Evolutionary conservation across 768 basidiomycete species (phyloP).

Genomic region (Heimioporus sp.): DNA sequence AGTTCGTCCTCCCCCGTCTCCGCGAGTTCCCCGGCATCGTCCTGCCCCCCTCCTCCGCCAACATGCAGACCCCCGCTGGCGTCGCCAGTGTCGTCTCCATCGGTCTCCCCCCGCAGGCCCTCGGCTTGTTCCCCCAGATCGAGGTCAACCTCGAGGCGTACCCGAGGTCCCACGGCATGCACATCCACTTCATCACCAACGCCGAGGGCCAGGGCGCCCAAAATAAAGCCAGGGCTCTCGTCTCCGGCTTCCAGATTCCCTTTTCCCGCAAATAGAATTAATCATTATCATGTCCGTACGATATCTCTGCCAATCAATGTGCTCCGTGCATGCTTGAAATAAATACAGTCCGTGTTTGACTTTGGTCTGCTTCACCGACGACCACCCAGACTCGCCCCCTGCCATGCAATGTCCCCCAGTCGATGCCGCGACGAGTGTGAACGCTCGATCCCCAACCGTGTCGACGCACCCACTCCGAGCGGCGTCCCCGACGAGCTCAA

Average conservation of each 20-base stretch:
- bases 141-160: slow-evolving; percentile 93
- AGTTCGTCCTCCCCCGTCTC: slow-evolving; percentile 93
- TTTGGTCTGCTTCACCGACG: slow-evolving; percentile 22
- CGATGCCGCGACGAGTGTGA: slow-evolving; percentile 46
- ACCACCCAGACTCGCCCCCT: slow-evolving; percentile 17
- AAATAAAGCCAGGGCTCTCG: slow-evolving; percentile 78
- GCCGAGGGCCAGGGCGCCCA: slow-evolving; percentile 87
- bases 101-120: slow-evolving; percentile 79
- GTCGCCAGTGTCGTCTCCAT: slow-evolving; percentile 88
- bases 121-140: slow-evolving; percentile 93
- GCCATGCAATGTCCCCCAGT: slow-evolving; percentile 66
- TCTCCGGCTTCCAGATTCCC: slow-evolving; percentile 92
- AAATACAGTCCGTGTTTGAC: neutral
- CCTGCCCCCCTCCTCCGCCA: slow-evolving; percentile 73
- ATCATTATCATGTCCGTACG: slow-evolving; percentile 26
- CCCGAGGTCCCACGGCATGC: slow-evolving; percentile 83
- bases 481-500: slow-evolving; percentile 18
- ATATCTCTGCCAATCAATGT: slow-evolving; percentile 33
- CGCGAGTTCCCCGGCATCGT: slow-evolving; percentile 86
- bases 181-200: slow-evolving; percentile 91
- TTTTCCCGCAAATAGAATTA: slow-evolving; percentile 52
- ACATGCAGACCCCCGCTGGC: slow-evolving; percentile 67
- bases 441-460: slow-evolving; percentile 34
- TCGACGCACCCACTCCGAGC: slow-evolving; percentile 15
- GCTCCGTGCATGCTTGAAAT: neutral